Evolutionary conservation across 352 stramenopile genomes (phyloP), one percentile per base, ranked within the genome.

Genomic region (Phytophthora crassamura): DNA sequence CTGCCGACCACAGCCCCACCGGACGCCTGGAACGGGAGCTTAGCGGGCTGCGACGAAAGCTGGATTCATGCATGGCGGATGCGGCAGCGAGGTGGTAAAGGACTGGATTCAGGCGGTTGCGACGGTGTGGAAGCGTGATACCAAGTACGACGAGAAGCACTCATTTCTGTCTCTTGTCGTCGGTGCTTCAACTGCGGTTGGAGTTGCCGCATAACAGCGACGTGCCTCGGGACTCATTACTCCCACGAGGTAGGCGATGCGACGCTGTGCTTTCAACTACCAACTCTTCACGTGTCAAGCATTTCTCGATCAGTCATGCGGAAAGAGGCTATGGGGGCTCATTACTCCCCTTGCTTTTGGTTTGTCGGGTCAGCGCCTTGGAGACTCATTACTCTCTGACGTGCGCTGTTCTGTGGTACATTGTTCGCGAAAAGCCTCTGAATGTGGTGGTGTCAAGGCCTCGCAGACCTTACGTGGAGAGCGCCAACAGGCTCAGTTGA

Each of bases 1-100:
- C 54, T 25, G 22, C 22, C 1, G 22, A 25, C 22, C 22, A 25
- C 28, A 67, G 5, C n/a, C 47, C 61, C 12, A 69, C 64, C 11
- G 84, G 73, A 69, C 76, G 83, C 4, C 55, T 90, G 9, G 68
- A 89, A 34, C 77, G 75, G 1, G 83, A 92, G 41, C 69, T 92
- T 10, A 78, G 47, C 22, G 69, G 65, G 3, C 49, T 92, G 35
- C 80, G 83, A 60, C 62, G 67, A 15, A 90, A 89, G 42, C 67
- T 90, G 36, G 78, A 88, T 36, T 83, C 81, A 7, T 90, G 81
- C 48, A 82, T 89, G 32, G 53, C 64, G 3, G 68, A 70, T 53
- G 36, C 72, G 8, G 38, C 64, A 45, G 64, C 55, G 12, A 50
- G 65, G 33, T 74, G 59, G 64, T 74, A 70, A n/a, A 5, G 35